Base-by-base conservation (phyloP, 2,329 filamentous ascomycete genomes). In the Apiospora rasikravindrae region DNA sequence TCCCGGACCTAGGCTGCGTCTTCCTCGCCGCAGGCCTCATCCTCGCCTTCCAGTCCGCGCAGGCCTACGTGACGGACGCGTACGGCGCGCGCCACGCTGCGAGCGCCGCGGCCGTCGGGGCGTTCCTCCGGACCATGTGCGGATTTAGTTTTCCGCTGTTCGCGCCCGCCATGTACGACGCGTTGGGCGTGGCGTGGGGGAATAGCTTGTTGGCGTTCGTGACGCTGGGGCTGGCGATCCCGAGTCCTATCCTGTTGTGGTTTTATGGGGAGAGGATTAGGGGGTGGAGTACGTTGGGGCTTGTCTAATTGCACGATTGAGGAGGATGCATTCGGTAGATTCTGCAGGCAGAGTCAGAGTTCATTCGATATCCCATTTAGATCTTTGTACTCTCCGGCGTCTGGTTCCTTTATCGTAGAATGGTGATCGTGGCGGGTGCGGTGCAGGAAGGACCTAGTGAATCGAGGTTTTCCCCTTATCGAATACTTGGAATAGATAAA, bases 61-160 rank as follows among this genome's bases (percentile, higher is more conserved):
- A 89, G 74, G 88, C 88, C 0, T 91, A 91, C 71, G 83, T 90
- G 1, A 85, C 90, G 14, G 89, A 91, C 66, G 87, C 86, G 7
- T 83, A 83, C 72, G 70, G 70, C 22, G 37, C 53, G n/a, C 22
- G 51, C 66, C 44, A 69, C 72, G 70, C 72, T 0, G 83, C 83
- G 37, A 82, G 80, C 47, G 84, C 82, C 1, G 77, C 84, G 11
- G 82, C 76, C 4, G 83, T 83, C 24, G 78, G 79, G n/a, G 83
- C 82, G 5, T 78, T 85, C 8, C 74, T 84, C 53, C 78, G 84
- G 6, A 84, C 80, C 51, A 74, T 87, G 29, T 84, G 83, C 4
- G 85, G 84, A 0, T 85, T 86, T 16, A 83, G 83, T 16, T 81
- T 88, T 64, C 86, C 86, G 4, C 79, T 88, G 3, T 86, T 86